Conservation (phyloP, 768 basidiomycete species). For the Mycena kentingensis region DNA sequence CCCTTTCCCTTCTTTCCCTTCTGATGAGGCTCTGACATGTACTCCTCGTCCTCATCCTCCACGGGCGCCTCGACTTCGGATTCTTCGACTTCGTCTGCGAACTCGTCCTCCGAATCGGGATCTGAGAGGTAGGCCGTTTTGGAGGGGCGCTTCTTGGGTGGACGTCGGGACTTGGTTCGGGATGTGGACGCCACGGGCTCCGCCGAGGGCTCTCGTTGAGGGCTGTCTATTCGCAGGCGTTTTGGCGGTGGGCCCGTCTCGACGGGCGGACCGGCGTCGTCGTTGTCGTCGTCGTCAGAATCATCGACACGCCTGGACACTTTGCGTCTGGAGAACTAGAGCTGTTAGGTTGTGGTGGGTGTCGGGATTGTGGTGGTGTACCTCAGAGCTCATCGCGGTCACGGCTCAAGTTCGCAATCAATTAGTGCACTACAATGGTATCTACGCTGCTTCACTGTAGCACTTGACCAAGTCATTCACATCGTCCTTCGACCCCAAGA, state of each 20-base stretch:
- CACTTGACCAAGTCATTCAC: constrained; percentile 88
- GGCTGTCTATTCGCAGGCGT: not conserved
- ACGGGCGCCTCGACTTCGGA: constrained; percentile 15
- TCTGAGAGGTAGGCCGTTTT: constrained; percentile 24
- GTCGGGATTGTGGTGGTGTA: not conserved
- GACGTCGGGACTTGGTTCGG: constrained; percentile 5
- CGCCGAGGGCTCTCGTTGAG: too few relatives aligned
- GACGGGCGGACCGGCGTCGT: not conserved
- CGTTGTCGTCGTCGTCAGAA: constrained; percentile 13
- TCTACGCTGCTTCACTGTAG: constrained; percentile 52
- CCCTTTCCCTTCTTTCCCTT: constrained; percentile 23
- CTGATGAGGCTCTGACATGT: constrained; percentile 23
- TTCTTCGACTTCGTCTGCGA: constrained; percentile 21
- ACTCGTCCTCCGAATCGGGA: constrained; percentile 29
- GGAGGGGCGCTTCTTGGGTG: constrained; percentile 7
- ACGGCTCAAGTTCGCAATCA: constrained; percentile 4
- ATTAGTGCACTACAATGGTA: constrained; percentile 1
- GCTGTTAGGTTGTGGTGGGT: constrained; percentile 12
- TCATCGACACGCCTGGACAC: too few relatives aligned
- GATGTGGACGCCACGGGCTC: constrained; percentile 11
- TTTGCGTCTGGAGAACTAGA: constrained; percentile 3
- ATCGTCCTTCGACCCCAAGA: constrained; percentile 92
- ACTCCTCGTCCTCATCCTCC: constrained; percentile 25
- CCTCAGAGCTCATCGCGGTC: constrained; percentile 1
- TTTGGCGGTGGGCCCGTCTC: not conserved